Evolutionary conservation across 2,329 filamentous ascomycete genomes (phyloP).

Genomic region (Pseudogymnoascus sp.): DNA sequence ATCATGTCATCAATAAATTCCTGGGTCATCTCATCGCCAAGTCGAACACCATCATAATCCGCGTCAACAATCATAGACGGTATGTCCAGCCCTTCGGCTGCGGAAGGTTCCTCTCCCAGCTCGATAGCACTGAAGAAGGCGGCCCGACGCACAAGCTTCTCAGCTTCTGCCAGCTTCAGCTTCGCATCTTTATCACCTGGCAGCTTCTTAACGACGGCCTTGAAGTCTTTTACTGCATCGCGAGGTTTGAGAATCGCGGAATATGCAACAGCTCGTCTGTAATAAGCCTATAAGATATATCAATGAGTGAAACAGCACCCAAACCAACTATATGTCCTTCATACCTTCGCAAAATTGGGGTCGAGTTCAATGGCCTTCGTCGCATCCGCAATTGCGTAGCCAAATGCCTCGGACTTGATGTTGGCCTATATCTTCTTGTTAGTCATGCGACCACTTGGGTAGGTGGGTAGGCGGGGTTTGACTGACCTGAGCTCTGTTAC

Average conservation of each 20-base stretch:
- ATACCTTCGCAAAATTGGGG: conserved; percentile 78
- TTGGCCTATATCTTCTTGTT: conserved; percentile 58
- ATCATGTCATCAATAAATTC: conserved; percentile 99
- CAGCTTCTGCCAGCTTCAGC: conserved; percentile 83
- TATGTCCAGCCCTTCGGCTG: conserved; percentile 81
- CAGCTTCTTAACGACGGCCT: conserved; percentile 77
- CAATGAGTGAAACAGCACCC: conserved; percentile 10
- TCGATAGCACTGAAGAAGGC: conserved; percentile 95
- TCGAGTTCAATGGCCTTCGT: conserved; percentile 88
- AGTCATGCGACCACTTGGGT: conserved; percentile 39
- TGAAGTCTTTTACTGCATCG: conserved; percentile 88
- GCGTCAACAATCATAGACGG: conserved; percentile 77
- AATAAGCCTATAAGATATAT: conserved; percentile 63
- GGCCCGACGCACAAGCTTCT: conserved; percentile 85
- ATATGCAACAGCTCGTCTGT: conserved; percentile 83
- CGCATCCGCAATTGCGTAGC: conserved; percentile 85
- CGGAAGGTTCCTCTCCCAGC: conserved; percentile 83
- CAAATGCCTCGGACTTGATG: conserved; percentile 92
- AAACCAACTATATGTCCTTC: conserved; percentile 14
- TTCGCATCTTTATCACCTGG: conserved; percentile 85
- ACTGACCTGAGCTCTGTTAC: conserved; percentile 86
- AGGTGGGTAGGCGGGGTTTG: conserved; percentile 21
- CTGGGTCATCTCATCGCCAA: conserved; percentile 81
- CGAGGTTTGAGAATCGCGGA: conserved; percentile 83
- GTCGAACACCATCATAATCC: conserved; percentile 72